These are phyloP conservation scores for Vanderwaltozyma polyspora DNA, from an alignment of 805 yeast species.

Conservation along the genomic window DNA sequence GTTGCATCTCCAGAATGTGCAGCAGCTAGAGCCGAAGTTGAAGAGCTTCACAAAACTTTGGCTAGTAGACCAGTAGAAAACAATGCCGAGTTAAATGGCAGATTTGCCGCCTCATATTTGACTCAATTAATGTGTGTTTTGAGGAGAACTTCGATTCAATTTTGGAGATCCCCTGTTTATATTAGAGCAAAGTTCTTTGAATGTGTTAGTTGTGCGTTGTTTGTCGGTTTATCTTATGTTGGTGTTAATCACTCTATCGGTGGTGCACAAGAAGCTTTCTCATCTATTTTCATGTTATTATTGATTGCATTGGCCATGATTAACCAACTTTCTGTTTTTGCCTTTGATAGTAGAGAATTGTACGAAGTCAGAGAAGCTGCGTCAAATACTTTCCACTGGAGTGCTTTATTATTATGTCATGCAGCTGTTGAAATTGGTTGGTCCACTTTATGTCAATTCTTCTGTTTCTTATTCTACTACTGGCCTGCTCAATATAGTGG, in stretches of 20 bases:
- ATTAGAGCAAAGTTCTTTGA: constrained; percentile 47
- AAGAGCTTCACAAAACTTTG: constrained; percentile 39
- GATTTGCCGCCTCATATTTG: constrained; percentile 35
- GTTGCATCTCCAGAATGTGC: constrained; percentile 36
- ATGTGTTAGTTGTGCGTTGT: constrained; percentile 41
- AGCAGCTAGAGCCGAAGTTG: constrained; percentile 42
- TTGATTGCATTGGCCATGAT: constrained; percentile 41
- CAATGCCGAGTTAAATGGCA: constrained; percentile 30
- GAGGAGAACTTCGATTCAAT: constrained; percentile 44
- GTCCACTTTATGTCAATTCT: constrained; percentile 34
- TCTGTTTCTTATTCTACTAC: constrained; percentile 35
- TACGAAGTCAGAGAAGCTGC: constrained; percentile 68
- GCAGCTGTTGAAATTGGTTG: constrained; percentile 37
- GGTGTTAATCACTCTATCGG: constrained; percentile 47
- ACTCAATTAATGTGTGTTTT: constrained; percentile 37
- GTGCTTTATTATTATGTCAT: constrained; percentile 39
- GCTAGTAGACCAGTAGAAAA: constrained; percentile 23
- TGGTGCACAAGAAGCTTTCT: constrained; percentile 56
- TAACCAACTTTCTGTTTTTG: constrained; percentile 55
- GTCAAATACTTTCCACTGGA: constrained; percentile 60
- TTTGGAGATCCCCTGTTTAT: constrained; percentile 54
- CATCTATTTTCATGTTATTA: constrained; percentile 46
- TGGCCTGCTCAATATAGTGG: constrained; percentile 37
- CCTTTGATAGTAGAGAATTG: constrained; percentile 45
- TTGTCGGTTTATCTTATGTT: constrained; percentile 61